phyloP scores from a whole-genome alignment of 108 stramenopile species.

The Pseudonitzschia multiseries region DNA sequence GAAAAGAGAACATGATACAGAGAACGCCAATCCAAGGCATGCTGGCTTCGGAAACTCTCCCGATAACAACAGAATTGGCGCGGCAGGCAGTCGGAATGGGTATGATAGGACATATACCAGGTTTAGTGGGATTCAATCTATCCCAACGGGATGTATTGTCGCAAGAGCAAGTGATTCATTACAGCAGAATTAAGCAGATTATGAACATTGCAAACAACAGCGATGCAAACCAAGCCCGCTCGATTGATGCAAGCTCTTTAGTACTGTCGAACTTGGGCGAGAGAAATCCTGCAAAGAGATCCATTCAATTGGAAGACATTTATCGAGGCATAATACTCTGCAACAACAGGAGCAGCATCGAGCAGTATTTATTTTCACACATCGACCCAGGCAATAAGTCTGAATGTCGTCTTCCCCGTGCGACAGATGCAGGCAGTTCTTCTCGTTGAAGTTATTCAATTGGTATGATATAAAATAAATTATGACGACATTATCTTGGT shows the following conservation, averaged over 20 bases:
- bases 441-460: too few species aligned
- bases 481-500: too few species aligned
- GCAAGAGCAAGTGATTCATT: neutral
- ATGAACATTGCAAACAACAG: neutral
- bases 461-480: too few species aligned
- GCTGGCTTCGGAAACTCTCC: neutral
- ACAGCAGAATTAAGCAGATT: neutral
- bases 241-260: too few species aligned
- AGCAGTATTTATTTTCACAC: too few species aligned
- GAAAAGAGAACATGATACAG: neutral
- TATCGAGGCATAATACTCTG: too few species aligned
- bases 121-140: neutral
- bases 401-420: too few species aligned
- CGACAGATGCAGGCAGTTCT: too few species aligned
- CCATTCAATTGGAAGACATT: too few species aligned
- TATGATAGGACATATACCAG: neutral
- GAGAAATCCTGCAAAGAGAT: too few species aligned
- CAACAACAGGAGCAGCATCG: too few species aligned
- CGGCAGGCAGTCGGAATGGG: neutral
- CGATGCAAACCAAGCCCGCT: neutral
- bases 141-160: neutral
- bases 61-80: neutral
- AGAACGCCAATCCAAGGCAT: neutral
- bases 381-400: slow-evolving; percentile 80
- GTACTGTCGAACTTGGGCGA: too few species aligned